Conservation (phyloP, 208 protist species). For the Crithidia fasciculata region DNA sequence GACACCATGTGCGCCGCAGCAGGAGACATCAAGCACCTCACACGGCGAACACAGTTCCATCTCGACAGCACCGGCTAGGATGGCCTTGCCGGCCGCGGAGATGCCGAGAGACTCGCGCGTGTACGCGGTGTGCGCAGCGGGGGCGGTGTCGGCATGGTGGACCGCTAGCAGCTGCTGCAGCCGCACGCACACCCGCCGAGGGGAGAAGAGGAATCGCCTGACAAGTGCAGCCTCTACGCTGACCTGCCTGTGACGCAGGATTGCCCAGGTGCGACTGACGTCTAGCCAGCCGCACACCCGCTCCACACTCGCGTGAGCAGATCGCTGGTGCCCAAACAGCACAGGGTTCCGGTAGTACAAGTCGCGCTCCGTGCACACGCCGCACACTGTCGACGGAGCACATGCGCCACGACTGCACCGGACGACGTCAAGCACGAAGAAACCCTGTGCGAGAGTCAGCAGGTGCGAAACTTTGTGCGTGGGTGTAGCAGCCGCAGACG, state of each 20-base stretch:
- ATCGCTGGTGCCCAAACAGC: conserved; percentile 55
- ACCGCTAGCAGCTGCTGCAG: background rate
- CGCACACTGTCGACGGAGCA: background rate
- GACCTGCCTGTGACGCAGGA: background rate
- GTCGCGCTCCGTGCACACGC: conserved; percentile 71
- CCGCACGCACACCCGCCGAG: background rate
- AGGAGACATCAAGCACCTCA: conserved; percentile 17
- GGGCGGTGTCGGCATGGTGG: background rate
- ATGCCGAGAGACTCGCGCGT: conserved; percentile 57
- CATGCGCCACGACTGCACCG: background rate
- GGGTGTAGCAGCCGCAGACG: background rate
- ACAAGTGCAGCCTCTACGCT: background rate
- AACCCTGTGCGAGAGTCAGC: conserved; percentile 22
- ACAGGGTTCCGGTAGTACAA: conserved; percentile 75
- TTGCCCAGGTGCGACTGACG: background rate
- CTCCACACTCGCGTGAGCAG: conserved; percentile 31
- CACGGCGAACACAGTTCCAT: conserved; percentile 28
- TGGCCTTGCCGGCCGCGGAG: conserved; percentile 38
- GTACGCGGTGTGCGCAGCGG: conserved; percentile 18
- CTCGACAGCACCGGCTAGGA: conserved; percentile 39
- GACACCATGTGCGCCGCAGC: conserved; percentile 7
- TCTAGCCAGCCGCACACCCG: conserved; percentile 40
- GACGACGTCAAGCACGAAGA: conserved; percentile 22
- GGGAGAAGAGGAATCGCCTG: conserved; percentile 10
- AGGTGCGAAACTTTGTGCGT: conserved; percentile 25